phyloP scores from a whole-genome alignment of 768 basidiomycete genomes.

The Auricularia sp. region DNA sequence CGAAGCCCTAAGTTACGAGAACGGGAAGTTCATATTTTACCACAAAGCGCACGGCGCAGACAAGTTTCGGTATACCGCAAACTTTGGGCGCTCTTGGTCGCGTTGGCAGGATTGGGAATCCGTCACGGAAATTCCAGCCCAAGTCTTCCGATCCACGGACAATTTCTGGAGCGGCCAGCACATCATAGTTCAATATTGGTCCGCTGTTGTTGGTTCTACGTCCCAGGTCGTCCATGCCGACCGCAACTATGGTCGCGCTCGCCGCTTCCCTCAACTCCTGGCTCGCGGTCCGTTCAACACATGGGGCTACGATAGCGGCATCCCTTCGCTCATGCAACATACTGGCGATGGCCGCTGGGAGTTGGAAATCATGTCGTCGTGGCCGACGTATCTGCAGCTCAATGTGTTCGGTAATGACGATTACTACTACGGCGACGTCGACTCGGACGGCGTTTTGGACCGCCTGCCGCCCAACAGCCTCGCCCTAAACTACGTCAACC shows the following conservation, averaged over 20 bases:
- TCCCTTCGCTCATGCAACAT: slow-evolving; percentile 57
- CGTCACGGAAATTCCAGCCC: slow-evolving; percentile 50
- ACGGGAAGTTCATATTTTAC: slow-evolving; percentile 62
- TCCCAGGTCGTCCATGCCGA: slow-evolving; percentile 73
- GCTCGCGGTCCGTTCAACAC: slow-evolving; percentile 84
- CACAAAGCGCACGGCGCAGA: slow-evolving; percentile 85
- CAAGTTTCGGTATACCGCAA: slow-evolving; percentile 74
- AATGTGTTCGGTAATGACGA: slow-evolving; percentile 89
- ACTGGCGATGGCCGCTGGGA: slow-evolving; percentile 65
- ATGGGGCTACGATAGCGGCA: slow-evolving; percentile 87
- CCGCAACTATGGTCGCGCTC: slow-evolving; percentile 43
- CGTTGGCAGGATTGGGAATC: slow-evolving; percentile 74
- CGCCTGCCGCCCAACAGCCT: slow-evolving; percentile 82
- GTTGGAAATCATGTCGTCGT: slow-evolving; percentile 78
- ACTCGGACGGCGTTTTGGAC: slow-evolving; percentile 80
- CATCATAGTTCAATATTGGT: slow-evolving; percentile 90
- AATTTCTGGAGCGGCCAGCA: slow-evolving; percentile 78
- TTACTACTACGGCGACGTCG: slow-evolving; percentile 86
- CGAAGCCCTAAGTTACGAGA: slow-evolving; percentile 36
- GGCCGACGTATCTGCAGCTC: slow-evolving; percentile 85
- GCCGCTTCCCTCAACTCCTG: slow-evolving; percentile 80
- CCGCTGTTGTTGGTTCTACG: slow-evolving; percentile 48
- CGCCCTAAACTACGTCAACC: slow-evolving; percentile 81
- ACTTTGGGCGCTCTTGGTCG: slow-evolving; percentile 81
- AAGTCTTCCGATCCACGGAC: slow-evolving; percentile 36